These are phyloP conservation scores for Botryobasidium botryosum DNA, from an alignment of 768 basidiomycete species.

Conservation along the genomic window DNA sequence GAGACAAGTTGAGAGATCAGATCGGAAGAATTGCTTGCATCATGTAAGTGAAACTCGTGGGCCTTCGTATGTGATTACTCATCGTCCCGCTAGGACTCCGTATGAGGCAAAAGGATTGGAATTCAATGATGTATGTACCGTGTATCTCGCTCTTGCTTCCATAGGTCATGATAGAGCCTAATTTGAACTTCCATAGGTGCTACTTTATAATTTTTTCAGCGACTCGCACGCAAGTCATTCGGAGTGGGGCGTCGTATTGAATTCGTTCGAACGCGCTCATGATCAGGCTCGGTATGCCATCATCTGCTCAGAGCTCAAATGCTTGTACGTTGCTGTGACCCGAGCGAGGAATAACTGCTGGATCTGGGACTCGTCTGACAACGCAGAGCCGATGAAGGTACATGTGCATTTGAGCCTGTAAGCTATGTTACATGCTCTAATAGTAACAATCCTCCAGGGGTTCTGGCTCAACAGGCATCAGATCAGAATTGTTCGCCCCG, in stretches of 20 bases:
- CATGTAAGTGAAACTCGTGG: too few species aligned
- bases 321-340: conserved; percentile 9
- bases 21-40: too few species aligned
- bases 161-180: too few species aligned
- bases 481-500: neutral
- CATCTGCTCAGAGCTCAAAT: conserved; percentile 8
- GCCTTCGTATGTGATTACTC: conserved; percentile 23
- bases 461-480: conserved; percentile 1
- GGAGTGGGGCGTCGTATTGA: conserved; percentile 43
- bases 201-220: conserved; percentile 59
- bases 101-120: conserved; percentile 23
- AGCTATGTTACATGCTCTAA: too few species aligned
- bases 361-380: conserved; percentile 8
- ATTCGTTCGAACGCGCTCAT: neutral
- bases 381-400: conserved; percentile 5
- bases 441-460: neutral
- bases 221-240: conserved; percentile 35
- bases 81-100: neutral
- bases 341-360: conserved; percentile 9
- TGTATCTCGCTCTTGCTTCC: too few species aligned
- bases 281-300: conserved; percentile 1
- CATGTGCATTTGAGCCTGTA: neutral
- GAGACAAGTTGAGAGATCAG: conserved; percentile 29
- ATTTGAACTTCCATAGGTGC: too few species aligned
- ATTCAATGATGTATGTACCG: too few species aligned